A percentile compares a stretch with the other conserved stretches of the same genome.
phyloP scores from a whole-genome alignment of 495 filamentous ascomycete genomes.

The Amniculicola lignicola region DNA sequence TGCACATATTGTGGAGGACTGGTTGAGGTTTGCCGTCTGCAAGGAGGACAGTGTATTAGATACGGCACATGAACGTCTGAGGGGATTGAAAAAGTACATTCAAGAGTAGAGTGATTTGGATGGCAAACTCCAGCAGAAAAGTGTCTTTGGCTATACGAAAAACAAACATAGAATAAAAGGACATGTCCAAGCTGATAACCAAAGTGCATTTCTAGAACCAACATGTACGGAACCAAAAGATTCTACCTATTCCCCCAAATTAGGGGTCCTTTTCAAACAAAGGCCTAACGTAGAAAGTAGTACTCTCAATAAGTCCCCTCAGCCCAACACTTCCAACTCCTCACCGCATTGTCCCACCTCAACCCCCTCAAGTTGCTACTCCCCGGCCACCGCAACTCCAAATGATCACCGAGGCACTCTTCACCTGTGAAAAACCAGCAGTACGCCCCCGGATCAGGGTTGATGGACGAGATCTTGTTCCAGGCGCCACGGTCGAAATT shows the following conservation, averaged over 20 bases:
- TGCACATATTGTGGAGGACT: conserved; percentile 82
- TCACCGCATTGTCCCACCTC: neutral
- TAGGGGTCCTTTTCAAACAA: too few species aligned
- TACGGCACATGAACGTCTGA: conserved; percentile 80
- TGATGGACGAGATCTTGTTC: neutral
- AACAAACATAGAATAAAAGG: too few species aligned
- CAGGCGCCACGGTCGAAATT: neutral
- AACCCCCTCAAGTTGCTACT: neutral
- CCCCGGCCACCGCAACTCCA: neutral
- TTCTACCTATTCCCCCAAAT: too few species aligned
- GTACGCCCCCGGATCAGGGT: neutral
- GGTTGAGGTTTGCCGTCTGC: conserved; percentile 92
- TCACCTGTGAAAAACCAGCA: neutral
- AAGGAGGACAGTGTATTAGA: conserved; percentile 91
- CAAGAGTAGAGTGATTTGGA: conserved; percentile 28
- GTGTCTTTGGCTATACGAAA: too few species aligned
- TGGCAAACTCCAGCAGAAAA: too few species aligned
- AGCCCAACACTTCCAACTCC: neutral
- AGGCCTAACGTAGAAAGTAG: too few species aligned
- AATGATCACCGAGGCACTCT: neutral
- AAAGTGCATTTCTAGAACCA: too few species aligned
- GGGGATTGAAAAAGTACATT: conserved; percentile 82
- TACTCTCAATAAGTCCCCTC: too few species aligned
- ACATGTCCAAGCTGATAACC: too few species aligned
- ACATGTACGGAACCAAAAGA: too few species aligned